Percentiles rank a stretch among this genome's conserved stretches.
These are phyloP conservation scores for Angophora floribunda DNA, from an alignment of 345 rosid genomes.

Conservation along the genomic window DNA sequence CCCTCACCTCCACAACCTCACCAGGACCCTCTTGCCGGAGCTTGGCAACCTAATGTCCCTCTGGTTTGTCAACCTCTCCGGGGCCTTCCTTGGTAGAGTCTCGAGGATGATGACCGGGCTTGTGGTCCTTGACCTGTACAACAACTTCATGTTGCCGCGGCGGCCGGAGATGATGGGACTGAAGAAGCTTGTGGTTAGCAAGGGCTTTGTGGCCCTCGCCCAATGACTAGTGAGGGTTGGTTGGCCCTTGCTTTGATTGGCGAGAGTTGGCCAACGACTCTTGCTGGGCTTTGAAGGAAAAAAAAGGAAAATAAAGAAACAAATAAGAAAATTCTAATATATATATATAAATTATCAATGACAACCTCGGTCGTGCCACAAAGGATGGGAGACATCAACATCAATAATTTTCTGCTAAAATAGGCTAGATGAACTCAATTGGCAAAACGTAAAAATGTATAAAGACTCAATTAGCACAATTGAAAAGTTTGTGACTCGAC, in stretches of 20 bases:
- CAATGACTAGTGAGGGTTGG: neutral
- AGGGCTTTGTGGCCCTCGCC: neutral
- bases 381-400: neutral
- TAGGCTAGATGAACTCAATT: neutral
- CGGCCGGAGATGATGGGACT: conserved; percentile 37
- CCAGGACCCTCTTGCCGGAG: conserved; percentile 46
- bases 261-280: neutral
- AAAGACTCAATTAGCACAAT: too few relatives aligned
- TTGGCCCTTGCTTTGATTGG: neutral
- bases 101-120: conserved; percentile 36
- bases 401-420: fast-evolving
- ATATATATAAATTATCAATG: too few relatives aligned
- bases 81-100: conserved; percentile 52
- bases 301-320: neutral
- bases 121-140: conserved; percentile 57
- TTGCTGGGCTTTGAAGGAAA: neutral
- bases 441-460: too few relatives aligned
- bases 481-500: too few relatives aligned
- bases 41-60: conserved; percentile 40
- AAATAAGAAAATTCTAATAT: too few relatives aligned
- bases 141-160: conserved; percentile 46
- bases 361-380: neutral
- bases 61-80: conserved; percentile 52
- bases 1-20: conserved; percentile 43
- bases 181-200: neutral